Base-by-base conservation (phyloP, 2,329 filamentous ascomycete species). In the Pestalotiopsis sp. region DNA sequence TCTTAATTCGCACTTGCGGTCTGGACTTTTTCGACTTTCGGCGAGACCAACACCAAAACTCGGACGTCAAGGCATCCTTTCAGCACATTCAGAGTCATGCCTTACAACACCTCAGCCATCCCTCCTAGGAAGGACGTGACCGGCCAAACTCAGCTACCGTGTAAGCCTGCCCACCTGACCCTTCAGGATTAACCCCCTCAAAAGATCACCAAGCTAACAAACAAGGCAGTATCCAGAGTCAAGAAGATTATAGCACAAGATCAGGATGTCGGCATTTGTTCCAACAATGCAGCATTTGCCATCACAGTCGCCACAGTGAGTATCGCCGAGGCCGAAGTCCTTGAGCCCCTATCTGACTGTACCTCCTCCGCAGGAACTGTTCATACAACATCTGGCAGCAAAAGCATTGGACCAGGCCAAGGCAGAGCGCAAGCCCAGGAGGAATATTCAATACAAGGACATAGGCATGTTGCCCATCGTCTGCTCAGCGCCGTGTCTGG, bases 361-460 rank as follows among this genome's bases (percentile, higher is more conserved):
- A 41, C 36, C 11, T 17, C 27, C 7, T 4, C 45, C 3, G 20
- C 68, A 95, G 92, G 96, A 99, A 82, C 91, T 97, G 87, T 98
- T 99, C 83, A 91, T 99, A 73, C 94, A 97, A 80, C 92, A 98
- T 79, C 88, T 99, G 31, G 91, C 95, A 23, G 88, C 92, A 71
- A 93, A 97, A 79, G 91, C 92, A 31, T 91, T 97, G 79, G 95
- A 93, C 76, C 93, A 97, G 75, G 92, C 95, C 75, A 97, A 96
- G 78, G 88, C 94, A 1, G 96, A 98, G 81, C 89, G 92, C 75
- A 98, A 98, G 80, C 95, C 95, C 5, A 88, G 96, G 68, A 90
- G 95, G 70, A 98, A 97, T 77, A 92, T 99, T 71, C 96, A 98
- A 80, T 99, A 99, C 84, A 93, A 93, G 78, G 96, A 99, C 80